A percentile compares a stretch with the other conserved stretches of the same genome.
Conservation (phyloP, 768 basidiomycete genomes). For the Tulasnella calospora region DNA sequence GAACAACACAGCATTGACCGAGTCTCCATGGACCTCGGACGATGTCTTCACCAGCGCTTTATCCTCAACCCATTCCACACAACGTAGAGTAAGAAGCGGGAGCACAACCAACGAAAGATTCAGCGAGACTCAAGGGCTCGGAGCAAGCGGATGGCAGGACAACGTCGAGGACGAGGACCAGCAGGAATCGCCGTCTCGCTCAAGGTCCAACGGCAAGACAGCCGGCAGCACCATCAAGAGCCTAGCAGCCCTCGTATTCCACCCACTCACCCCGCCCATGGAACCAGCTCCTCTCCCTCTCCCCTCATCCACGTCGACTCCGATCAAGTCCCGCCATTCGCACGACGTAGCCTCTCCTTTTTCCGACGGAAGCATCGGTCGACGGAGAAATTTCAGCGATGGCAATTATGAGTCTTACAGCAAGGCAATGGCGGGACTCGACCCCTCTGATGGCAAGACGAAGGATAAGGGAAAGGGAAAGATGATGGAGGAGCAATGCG, state of each 20-base stretch:
- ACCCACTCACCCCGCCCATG: background rate
- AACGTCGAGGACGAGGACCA: background rate
- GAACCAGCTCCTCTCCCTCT: background rate
- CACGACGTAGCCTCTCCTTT: background rate
- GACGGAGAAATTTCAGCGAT: slow-evolving; percentile 6
- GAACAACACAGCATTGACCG: background rate
- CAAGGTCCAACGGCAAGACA: background rate
- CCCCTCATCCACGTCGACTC: background rate
- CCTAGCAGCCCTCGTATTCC: background rate
- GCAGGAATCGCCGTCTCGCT: background rate
- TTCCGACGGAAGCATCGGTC: background rate
- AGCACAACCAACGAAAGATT: background rate
- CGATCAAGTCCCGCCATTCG: background rate
- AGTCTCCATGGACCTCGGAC: background rate
- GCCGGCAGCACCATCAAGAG: background rate
- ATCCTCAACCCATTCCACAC: background rate
- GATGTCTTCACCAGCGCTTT: background rate
- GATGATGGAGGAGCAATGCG: slow-evolving; percentile 17
- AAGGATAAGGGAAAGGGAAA: slow-evolving; percentile 21
- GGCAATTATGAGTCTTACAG: background rate
- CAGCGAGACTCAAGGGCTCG: background rate
- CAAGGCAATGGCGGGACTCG: background rate
- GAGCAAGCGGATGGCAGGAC: slow-evolving; percentile 14
- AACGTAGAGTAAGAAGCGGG: background rate
- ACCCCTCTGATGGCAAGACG: background rate